These are phyloP conservation scores for Debaryomycetaceae sp. DNA, from an alignment of 1,139 yeast species.

Conservation along the genomic window DNA sequence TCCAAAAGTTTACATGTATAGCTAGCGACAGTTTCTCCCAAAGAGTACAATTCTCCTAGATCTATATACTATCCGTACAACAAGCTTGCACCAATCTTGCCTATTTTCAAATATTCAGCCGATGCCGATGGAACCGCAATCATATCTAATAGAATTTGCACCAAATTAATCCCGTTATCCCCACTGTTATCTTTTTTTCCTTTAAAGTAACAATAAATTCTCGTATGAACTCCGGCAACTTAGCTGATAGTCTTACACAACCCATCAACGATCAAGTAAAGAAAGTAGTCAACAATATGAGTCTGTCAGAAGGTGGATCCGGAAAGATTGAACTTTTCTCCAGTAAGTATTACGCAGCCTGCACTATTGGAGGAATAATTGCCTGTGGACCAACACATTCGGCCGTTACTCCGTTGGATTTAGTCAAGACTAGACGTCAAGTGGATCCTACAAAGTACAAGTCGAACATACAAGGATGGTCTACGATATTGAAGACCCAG, in stretches of 20 bases:
- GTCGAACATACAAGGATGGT: slow-evolving; percentile 78
- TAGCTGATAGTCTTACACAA: slow-evolving; percentile 30
- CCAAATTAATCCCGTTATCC: background rate
- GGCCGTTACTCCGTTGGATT: slow-evolving; percentile 85
- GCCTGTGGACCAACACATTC: slow-evolving; percentile 98
- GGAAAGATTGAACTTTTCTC: slow-evolving; percentile 53
- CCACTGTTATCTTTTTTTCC: background rate
- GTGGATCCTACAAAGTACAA: slow-evolving; percentile 69
- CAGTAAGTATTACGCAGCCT: slow-evolving; percentile 72
- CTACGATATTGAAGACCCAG: slow-evolving; percentile 62
- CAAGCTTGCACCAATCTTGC: no score
- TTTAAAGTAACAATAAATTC: background rate
- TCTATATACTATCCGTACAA: no score
- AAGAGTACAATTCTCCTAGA: no score
- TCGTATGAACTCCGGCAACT: slow-evolving; percentile 12
- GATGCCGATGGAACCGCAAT: background rate
- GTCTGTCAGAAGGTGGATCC: slow-evolving; percentile 10
- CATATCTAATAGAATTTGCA: background rate
- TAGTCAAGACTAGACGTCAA: slow-evolving; percentile 90
- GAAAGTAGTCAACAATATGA: slow-evolving; percentile 10
- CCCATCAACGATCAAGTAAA: slow-evolving; percentile 29
- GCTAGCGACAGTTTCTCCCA: no score
- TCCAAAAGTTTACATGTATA: no score
- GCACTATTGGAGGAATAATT: slow-evolving; percentile 82
- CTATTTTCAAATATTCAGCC: background rate